Percentiles rank a stretch among this genome's conserved stretches.
phyloP scores from a whole-genome alignment of 257 asterid species.

The Cordia subcordata region DNA sequence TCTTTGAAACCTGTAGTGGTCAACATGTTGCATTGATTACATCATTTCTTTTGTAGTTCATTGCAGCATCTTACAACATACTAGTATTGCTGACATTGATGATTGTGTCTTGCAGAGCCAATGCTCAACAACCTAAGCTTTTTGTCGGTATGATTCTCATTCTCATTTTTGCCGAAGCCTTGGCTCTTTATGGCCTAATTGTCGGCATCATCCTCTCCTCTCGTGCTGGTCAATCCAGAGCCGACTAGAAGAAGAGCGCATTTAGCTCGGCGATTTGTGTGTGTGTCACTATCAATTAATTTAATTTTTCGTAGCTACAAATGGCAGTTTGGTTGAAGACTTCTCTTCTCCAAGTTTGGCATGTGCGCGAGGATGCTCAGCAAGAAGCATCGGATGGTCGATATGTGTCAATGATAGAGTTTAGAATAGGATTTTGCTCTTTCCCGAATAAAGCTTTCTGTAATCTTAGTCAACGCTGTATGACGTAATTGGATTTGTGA shows the following conservation, averaged over 20 bases:
- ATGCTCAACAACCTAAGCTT: slow-evolving; percentile 82
- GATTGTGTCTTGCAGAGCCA: slow-evolving; percentile 45
- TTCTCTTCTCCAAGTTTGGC: not conserved
- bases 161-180: slow-evolving; percentile 74
- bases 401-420: slow-evolving; percentile 6
- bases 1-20: too few species aligned
- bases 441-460: slow-evolving; percentile 30
- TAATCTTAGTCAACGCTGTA: slow-evolving; percentile 14
- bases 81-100: slow-evolving; percentile 1
- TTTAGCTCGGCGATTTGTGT: slow-evolving; percentile 13
- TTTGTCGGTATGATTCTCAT: slow-evolving; percentile 84
- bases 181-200: slow-evolving; percentile 77
- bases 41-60: too few species aligned
- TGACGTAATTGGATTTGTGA: slow-evolving; percentile 16
- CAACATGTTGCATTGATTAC: too few species aligned
- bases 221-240: slow-evolving; percentile 88
- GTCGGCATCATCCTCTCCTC: slow-evolving; percentile 90
- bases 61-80: not conserved
- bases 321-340: slow-evolving; percentile 15
- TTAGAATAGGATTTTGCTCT: slow-evolving; percentile 30
- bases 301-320: slow-evolving; percentile 16
- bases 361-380: not conserved
- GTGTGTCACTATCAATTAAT: slow-evolving; percentile 13
- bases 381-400: not conserved
- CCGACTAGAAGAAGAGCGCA: slow-evolving; percentile 47